These are phyloP conservation scores for Arabidopsis suecica DNA, from an alignment of 345 rosid species.

Conservation along the genomic window DNA sequence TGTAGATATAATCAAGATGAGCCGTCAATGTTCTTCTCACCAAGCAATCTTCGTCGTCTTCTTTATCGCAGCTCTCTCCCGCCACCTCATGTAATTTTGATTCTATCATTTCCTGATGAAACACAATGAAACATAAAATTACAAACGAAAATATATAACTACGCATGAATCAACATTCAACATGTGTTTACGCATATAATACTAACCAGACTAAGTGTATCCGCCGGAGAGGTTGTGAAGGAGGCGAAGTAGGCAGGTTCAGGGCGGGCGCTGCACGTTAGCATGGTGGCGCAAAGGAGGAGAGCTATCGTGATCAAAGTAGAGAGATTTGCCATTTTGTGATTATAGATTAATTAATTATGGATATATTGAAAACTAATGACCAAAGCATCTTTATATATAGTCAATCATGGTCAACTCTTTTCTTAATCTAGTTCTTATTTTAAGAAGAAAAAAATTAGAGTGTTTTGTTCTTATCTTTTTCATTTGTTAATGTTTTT, in stretches of 20 bases:
- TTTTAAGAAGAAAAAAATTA: slow-evolving; percentile 5
- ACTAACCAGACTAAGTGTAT: slow-evolving; percentile 43
- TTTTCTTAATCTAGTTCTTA: slow-evolving; percentile 4
- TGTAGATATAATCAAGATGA: slow-evolving; percentile 62
- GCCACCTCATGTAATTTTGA: slow-evolving; percentile 42
- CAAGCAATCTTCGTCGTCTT: slow-evolving; percentile 61
- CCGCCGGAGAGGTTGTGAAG: slow-evolving; percentile 36
- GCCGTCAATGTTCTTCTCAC: slow-evolving; percentile 59
- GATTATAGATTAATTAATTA: neutral
- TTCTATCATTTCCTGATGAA: slow-evolving; percentile 45
- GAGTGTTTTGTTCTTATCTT: slow-evolving; percentile 31
- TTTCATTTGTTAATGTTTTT: slow-evolving; percentile 21
- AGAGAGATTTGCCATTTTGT: slow-evolving; percentile 35
- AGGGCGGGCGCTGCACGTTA: slow-evolving; percentile 32
- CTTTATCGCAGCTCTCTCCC: slow-evolving; percentile 55
- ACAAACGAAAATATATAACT: slow-evolving; percentile 3
- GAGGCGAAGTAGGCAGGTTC: slow-evolving; percentile 36
- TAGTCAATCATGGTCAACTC: slow-evolving; percentile 29
- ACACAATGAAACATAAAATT: slow-evolving; percentile 3
- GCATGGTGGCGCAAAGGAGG: slow-evolving; percentile 30
- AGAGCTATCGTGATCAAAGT: slow-evolving; percentile 31
- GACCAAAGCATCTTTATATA: slow-evolving; percentile 27
- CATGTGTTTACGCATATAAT: neutral
- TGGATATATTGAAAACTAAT: slow-evolving; percentile 30
- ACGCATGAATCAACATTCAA: neutral